These are phyloP conservation scores for Cytospora piceicola DNA, from an alignment of 2,329 filamentous ascomycete genomes.

Conservation along the genomic window DNA sequence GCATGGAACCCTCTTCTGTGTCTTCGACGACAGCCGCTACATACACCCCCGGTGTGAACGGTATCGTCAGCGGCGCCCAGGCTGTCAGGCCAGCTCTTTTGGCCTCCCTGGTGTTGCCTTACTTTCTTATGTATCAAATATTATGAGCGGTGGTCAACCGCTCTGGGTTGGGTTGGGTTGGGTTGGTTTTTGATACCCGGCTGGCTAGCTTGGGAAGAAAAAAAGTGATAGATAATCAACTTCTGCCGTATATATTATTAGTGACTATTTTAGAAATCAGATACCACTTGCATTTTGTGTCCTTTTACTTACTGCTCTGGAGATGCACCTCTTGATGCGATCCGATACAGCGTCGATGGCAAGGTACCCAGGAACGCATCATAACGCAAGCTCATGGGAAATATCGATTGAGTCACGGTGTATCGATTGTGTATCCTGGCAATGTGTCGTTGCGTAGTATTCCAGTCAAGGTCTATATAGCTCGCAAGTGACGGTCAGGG, in stretches of 20 bases:
- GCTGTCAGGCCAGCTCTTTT: constrained; percentile 1
- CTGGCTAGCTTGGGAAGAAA: constrained; percentile 11
- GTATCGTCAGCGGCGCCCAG: constrained; percentile 18
- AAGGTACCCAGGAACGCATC: too few species aligned
- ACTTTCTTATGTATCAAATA: constrained; percentile 20
- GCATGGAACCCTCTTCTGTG: constrained; percentile 1
- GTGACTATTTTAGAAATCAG: constrained; percentile 16
- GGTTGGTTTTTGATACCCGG: constrained; percentile 5
- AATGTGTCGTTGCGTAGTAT: too few species aligned
- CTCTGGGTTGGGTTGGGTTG: constrained; percentile 8
- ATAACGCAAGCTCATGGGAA: too few species aligned
- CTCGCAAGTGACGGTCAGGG: background rate
- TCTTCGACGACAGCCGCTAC: background rate
- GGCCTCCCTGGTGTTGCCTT: constrained; percentile 19
- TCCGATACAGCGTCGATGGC: background rate
- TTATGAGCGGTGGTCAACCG: constrained; percentile 26
- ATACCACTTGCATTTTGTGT: constrained; percentile 11
- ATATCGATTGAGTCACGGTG: too few species aligned
- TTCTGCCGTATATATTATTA: constrained; percentile 14
- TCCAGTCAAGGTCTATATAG: background rate
- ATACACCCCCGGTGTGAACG: constrained; percentile 14
- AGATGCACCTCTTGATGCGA: background rate
- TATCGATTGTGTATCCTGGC: too few species aligned
- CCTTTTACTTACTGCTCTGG: background rate
- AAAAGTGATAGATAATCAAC: constrained; percentile 13